Percentiles rank a stretch among this genome's conserved stretches.
phyloP scores from a whole-genome alignment of 1,284 basidiomycete genomes.

The Sporisorium scitamineum region DNA sequence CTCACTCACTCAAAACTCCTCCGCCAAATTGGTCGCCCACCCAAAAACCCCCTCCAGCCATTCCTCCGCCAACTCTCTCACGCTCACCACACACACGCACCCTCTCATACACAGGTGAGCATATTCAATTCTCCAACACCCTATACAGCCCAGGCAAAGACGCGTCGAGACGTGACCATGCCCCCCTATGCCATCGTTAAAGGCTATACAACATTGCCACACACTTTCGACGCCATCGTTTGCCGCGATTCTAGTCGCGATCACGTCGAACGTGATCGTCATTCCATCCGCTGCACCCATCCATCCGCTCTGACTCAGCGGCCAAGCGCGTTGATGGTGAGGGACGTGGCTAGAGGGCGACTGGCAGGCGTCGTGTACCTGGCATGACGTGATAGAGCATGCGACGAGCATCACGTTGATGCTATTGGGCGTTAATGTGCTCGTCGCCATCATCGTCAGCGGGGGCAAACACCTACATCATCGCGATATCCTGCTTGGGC shows the following conservation, averaged over 20 bases:
- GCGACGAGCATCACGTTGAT: background rate
- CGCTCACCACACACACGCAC: constrained; percentile 27
- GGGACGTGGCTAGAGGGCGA: background rate
- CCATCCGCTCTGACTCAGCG: constrained; percentile 12
- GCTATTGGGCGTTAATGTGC: background rate
- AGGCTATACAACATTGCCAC: constrained; percentile 20
- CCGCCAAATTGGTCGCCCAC: constrained; percentile 32
- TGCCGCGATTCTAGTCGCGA: constrained; percentile 34
- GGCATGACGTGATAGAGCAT: background rate
- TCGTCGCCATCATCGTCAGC: constrained; percentile 26
- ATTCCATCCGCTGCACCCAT: constrained; percentile 5
- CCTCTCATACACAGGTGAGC: constrained; percentile 39
- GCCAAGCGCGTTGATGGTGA: constrained; percentile 1
- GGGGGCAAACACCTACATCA: constrained; percentile 14
- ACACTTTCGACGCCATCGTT: constrained; percentile 25
- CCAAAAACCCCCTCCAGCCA: constrained; percentile 35
- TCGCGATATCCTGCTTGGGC: constrained; percentile 18
- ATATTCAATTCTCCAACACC: constrained; percentile 34
- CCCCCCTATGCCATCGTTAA: constrained; percentile 19
- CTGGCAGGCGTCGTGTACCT: background rate
- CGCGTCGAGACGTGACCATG: constrained; percentile 45
- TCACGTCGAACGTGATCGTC: constrained; percentile 16
- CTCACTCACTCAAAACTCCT: constrained; percentile 40
- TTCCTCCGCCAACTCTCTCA: constrained; percentile 40
- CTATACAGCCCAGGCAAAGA: constrained; percentile 17